phyloP scores from a whole-genome alignment of 352 stramenopile genomes.

The Globisporangium alternatum region DNA sequence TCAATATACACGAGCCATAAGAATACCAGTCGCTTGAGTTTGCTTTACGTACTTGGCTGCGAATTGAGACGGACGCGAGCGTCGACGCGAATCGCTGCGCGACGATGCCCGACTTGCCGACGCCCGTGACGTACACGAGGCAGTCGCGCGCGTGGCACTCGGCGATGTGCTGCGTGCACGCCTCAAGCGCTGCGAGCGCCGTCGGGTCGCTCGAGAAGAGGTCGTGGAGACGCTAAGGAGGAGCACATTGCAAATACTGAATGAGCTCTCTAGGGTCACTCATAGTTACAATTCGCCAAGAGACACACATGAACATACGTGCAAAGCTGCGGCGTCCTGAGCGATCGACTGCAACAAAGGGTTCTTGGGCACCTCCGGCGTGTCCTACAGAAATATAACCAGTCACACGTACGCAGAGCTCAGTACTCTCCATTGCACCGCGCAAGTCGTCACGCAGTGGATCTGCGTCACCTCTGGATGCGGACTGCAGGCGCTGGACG shows the following conservation, averaged over 20 bases:
- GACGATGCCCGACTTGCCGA: slow-evolving; percentile 81
- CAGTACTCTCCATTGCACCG: neutral
- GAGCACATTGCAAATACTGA: neutral
- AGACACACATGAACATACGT: slow-evolving; percentile 3
- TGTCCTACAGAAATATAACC: neutral
- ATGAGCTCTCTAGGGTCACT: neutral
- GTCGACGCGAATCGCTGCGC: slow-evolving; percentile 67
- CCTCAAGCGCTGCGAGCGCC: slow-evolving; percentile 27
- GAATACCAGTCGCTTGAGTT: neutral
- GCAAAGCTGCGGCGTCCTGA: slow-evolving; percentile 15
- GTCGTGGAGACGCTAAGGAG: slow-evolving; percentile 35
- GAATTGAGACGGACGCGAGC: slow-evolving; percentile 68
- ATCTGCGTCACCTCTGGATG: neutral
- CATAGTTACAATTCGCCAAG: neutral
- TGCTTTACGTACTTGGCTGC: slow-evolving; percentile 44
- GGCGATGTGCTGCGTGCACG: slow-evolving; percentile 30
- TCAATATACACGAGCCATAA: neutral
- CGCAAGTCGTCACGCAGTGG: neutral
- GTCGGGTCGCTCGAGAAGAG: slow-evolving; percentile 28
- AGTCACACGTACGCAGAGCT: neutral
- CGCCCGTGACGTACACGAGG: slow-evolving; percentile 65
- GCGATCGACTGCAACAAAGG: slow-evolving; percentile 19
- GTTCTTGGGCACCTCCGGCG: slow-evolving; percentile 1
- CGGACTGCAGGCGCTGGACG: neutral
- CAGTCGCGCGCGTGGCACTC: slow-evolving; percentile 43